Base-by-base conservation (phyloP, 106 monocot species). In the Vanilla planifolia region DNA sequence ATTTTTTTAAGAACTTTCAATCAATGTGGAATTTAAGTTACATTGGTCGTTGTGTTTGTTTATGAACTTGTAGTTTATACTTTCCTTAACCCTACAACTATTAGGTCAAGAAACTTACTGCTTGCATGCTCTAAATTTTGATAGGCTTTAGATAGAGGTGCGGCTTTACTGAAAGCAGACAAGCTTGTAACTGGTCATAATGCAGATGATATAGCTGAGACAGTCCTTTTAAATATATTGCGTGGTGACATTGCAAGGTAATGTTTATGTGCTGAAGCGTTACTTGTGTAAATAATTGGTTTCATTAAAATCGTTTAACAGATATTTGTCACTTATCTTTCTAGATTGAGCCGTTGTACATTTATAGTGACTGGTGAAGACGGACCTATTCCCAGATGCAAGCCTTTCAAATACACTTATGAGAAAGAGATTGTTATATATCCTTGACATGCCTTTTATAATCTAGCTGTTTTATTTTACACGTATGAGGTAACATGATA, bases 351-450 rank as follows among this genome's bases (percentile, higher is more conserved):
- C 76, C 84, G 98, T 63, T 98, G 98, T 67, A 88, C 98, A 27
- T 73, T 55, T 51, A 92, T 98, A 66, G 88, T 77, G 58, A 98
- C 98, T n/a, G 98, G 98, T 64, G 98, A 98, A 85, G 92, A 98
- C 88, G 98, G 98, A 50, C 91, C 98, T 35, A 98, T 98, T 66
- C 98, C 98, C 63, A 98, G 98, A 74, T 92, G 92, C 92, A 98
- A 98, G 74, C 98, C 98, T 48, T 92, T 98, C 72, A 98, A 98
- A 64, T 98, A 98, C 75, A 74, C 92, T 43, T 92, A 99, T 48
- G 98, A 99, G 82, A 99, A 99, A 48, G 98, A 99, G 77, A 99
- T 99, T 76, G 98, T 99, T 32, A 99, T 99, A 99, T 99, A 99
- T 99, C 98, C 98, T 92, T 84, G 24, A 26, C 5, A 55, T 66